phyloP scores from a whole-genome alignment of 2,329 filamentous ascomycete genomes.

The Fusarium lateritium region DNA sequence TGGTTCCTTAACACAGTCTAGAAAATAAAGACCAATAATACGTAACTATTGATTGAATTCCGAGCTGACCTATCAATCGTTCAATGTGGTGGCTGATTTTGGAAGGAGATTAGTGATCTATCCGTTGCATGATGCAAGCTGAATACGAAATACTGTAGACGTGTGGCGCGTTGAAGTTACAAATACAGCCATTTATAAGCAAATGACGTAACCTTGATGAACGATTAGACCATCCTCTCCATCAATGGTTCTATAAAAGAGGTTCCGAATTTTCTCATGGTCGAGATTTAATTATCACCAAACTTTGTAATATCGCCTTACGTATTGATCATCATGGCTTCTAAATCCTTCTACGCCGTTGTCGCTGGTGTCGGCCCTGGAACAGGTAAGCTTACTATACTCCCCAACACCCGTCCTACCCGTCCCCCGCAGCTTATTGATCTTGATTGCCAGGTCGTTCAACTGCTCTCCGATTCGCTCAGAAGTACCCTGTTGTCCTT shows the following conservation, averaged over 20 bases:
- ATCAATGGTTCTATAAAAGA: background rate
- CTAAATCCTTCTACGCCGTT: constrained; percentile 71
- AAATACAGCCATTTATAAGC: constrained; percentile 35
- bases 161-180: background rate
- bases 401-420: background rate
- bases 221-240: constrained; percentile 13
- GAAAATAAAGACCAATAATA: too few species aligned
- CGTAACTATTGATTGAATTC: too few species aligned
- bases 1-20: too few species aligned
- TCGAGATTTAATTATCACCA: background rate
- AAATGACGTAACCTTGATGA: constrained; percentile 36
- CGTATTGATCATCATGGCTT: constrained; percentile 20
- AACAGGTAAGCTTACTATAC: constrained; percentile 63
- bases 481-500: constrained; percentile 80
- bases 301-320: background rate
- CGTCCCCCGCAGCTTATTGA: constrained; percentile 11
- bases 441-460: constrained; percentile 56
- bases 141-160: too few species aligned
- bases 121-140: too few species aligned
- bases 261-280: background rate
- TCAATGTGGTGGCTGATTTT: too few species aligned
- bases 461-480: constrained; percentile 70
- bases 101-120: too few species aligned
- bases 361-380: constrained; percentile 81
- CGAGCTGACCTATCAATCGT: too few species aligned